Evolutionary conservation across 1,139 yeast genomes (phyloP).

Genomic region (Candida glucosophila): DNA sequence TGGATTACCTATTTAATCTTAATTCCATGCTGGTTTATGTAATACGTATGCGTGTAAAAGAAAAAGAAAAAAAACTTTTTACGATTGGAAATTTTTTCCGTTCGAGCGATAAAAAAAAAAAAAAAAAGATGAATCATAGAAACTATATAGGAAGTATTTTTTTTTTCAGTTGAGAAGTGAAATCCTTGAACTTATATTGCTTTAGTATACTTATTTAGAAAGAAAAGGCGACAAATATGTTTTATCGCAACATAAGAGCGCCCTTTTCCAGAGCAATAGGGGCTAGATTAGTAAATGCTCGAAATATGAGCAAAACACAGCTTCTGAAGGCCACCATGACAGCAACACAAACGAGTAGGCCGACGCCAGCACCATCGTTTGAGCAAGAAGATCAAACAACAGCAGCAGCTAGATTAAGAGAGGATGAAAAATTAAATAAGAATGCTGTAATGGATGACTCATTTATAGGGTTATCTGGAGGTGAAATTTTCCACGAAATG

Average conservation of each 20-base stretch:
- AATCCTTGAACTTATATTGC: background rate
- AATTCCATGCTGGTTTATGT: too few relatives aligned
- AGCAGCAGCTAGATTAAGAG: conserved; percentile 4
- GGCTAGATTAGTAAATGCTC: conserved; percentile 10
- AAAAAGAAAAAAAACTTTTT: too few relatives aligned
- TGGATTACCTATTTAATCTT: too few relatives aligned
- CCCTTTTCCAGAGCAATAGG: conserved; percentile 6
- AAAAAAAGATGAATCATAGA: conserved; percentile 2
- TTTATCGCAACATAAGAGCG: conserved; percentile 5
- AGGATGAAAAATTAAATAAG: conserved; percentile 6
- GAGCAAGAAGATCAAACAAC: conserved; percentile 13
- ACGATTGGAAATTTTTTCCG: too few relatives aligned
- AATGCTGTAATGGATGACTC: conserved; percentile 59
- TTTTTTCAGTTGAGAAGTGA: background rate
- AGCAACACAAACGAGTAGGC: conserved; percentile 16
- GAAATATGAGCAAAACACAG: conserved; percentile 26
- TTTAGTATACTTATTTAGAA: background rate
- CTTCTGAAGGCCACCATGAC: conserved; percentile 29
- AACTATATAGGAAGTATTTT: background rate
- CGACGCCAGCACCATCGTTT: conserved; percentile 34
- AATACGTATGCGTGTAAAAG: too few relatives aligned
- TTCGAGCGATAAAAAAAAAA: conserved; percentile 5
- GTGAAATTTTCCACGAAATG: conserved; percentile 98
- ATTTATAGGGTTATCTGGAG: conserved; percentile 91
- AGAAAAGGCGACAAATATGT: conserved; percentile 1